Percentiles rank a stretch among this genome's conserved stretches.
Evolutionary conservation across 768 basidiomycete genomes (phyloP).

Genomic region (Clathrus columnatus): DNA sequence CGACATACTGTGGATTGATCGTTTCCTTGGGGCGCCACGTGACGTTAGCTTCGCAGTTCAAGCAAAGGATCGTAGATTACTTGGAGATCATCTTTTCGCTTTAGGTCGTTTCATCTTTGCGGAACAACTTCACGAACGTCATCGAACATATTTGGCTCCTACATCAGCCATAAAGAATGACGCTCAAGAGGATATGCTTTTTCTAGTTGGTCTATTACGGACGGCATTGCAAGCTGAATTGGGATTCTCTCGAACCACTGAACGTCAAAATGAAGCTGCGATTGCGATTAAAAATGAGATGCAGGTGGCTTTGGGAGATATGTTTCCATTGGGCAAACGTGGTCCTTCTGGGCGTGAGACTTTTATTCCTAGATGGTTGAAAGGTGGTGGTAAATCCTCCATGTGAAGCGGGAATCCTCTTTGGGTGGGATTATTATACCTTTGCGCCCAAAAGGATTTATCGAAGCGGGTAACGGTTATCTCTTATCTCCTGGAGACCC

Average conservation of each 20-base stretch:
- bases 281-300: not conserved
- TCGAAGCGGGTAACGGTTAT: no score
- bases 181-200: not conserved
- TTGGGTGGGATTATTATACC: no score
- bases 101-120: not conserved
- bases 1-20: not conserved
- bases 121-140: not conserved
- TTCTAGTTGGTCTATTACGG: conserved; percentile 3
- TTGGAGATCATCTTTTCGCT: not conserved
- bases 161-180: not conserved
- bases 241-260: not conserved
- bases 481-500: no score
- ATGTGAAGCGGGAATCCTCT: no score
- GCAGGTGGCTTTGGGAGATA: not conserved
- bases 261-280: not conserved
- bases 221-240: not conserved
- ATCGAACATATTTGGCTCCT: conserved; percentile 1
- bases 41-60: not conserved
- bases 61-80: not conserved
- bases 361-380: not conserved
- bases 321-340: not conserved
- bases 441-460: no score
- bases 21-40: not conserved
- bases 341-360: not conserved
- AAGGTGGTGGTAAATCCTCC: no score